Evolutionary conservation across 148 eudicot genomes (phyloP).

Genomic region (Persicaria maculosa): DNA sequence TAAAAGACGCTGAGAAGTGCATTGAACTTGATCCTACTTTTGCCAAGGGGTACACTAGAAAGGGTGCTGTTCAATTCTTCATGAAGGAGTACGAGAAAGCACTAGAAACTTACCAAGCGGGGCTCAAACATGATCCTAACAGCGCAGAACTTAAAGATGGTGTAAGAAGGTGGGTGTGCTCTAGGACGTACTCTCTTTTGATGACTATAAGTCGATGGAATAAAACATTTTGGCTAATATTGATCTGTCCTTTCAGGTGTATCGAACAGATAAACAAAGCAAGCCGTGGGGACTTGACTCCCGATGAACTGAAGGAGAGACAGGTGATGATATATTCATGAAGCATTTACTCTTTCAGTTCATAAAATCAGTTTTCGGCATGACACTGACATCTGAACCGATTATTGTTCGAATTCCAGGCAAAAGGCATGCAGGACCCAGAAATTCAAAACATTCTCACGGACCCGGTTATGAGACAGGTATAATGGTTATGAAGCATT

Average conservation of each 20-base stretch:
- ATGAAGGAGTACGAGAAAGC: constrained; percentile 97
- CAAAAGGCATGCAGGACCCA: constrained; percentile 97
- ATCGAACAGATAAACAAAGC: constrained; percentile 80
- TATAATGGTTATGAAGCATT: constrained; percentile 3
- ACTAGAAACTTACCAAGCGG: constrained; percentile 88
- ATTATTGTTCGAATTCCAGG: constrained; percentile 27
- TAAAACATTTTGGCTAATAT: background rate
- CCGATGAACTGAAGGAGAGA: constrained; percentile 95
- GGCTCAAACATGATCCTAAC: constrained; percentile 65
- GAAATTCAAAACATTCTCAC: constrained; percentile 86
- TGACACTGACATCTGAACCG: background rate
- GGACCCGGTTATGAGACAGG: constrained; percentile 99
- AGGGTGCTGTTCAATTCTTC: constrained; percentile 88
- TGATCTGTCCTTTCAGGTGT: constrained; percentile 42
- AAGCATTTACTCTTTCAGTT: background rate
- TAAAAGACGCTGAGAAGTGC: constrained; percentile 97
- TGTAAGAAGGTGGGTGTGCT: constrained; percentile 49
- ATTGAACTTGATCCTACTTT: constrained; percentile 94
- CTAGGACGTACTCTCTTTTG: background rate
- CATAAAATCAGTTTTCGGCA: background rate
- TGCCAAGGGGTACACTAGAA: constrained; percentile 83
- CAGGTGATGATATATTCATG: constrained; percentile 40
- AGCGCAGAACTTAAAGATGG: constrained; percentile 86
- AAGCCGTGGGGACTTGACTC: constrained; percentile 82
- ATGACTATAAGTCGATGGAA: background rate